A percentile compares a stretch with the other conserved stretches of the same genome.
Conservation (phyloP, 805 yeast genomes). For the Candida khao-thaluensis region DNA sequence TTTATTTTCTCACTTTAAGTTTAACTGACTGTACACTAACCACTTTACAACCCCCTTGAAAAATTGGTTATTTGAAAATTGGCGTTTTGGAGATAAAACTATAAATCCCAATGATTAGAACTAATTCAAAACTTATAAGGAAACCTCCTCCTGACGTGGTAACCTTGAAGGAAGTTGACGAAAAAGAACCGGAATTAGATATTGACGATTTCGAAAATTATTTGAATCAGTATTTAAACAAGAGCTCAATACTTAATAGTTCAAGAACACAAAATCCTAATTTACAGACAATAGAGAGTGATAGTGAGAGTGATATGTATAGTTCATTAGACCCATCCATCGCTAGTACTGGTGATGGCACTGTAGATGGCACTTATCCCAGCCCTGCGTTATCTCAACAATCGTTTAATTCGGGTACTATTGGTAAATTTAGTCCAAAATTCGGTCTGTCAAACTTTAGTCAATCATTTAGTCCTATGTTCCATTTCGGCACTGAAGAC, state of each 20-base stretch:
- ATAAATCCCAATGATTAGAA: constrained; percentile 6
- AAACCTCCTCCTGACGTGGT: constrained; percentile 12
- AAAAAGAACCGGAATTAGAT: constrained; percentile 7
- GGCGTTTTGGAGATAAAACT: too few relatives aligned
- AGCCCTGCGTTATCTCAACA: neutral
- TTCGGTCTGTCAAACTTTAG: too few relatives aligned
- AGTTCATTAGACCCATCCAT: constrained; percentile 16
- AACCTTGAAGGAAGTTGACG: neutral
- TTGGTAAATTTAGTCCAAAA: too few relatives aligned
- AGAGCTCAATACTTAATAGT: constrained; percentile 22
- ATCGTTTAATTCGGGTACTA: neutral
- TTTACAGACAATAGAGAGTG: constrained; percentile 19
- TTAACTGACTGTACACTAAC: too few relatives aligned
- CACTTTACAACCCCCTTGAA: neutral
- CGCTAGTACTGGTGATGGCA: constrained; percentile 6
- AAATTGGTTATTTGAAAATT: too few relatives aligned
- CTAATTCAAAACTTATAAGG: constrained; percentile 8
- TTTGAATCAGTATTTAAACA: constrained; percentile 21
- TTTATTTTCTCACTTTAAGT: too few relatives aligned
- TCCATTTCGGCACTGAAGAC: neutral
- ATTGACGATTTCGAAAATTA: constrained; percentile 8
- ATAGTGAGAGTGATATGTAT: constrained; percentile 7
- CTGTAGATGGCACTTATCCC: neutral
- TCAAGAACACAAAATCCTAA: constrained; percentile 28
- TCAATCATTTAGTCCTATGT: too few relatives aligned